Evolutionary conservation across 345 rosid genomes (phyloP), one percentile per base, ranked within the genome.

Genomic region (Cardamine occulta): DNA sequence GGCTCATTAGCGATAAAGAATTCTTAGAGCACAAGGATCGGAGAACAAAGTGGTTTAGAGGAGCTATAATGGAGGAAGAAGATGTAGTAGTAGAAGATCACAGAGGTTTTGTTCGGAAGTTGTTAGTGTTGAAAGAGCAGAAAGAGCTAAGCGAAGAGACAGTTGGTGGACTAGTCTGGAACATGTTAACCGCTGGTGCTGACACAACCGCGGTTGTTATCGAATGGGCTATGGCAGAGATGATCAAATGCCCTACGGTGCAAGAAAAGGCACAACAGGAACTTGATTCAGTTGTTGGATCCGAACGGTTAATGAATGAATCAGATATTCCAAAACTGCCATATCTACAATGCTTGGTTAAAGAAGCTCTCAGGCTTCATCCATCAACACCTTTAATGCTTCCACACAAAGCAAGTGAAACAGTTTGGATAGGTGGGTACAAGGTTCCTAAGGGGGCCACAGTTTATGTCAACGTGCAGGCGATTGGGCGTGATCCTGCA

Each of bases 191-290:
- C 1, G 86, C 86, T 1, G 84, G 90, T 15, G 74, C 79, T 61
- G 84, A 83, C 70, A 85, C 90, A 23, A 70, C 79, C 6, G 79
- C 82, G 0, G 77, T 83, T 40, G 34, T 78, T 31, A 77, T 72
- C 9, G 89, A 82, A 73, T 85, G 89, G 89, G 84, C 84, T 3
- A 82, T 83, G 81, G 82, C 85, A 2, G 84, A 82, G 68, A 49
- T 85, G 60, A 79, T 85, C 37, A 78, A 42, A 65, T 64, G 75
- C n/a, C 89, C 85, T 0, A 0, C 12, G 0, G 37, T 73, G 7
- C 61, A 76, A 35, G 51, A 53, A 14, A 79, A 74, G n/a, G 76
- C 73, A 0, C 76, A 72, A 10, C 62, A 37, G 0, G 87, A 86
- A 52, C 79, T 86, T 10, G 87, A 86, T 39, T 62, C 49, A 0